phyloP scores from a whole-genome alignment of 306 rosid genomes.

The Glycyrrhiza uralensis region DNA sequence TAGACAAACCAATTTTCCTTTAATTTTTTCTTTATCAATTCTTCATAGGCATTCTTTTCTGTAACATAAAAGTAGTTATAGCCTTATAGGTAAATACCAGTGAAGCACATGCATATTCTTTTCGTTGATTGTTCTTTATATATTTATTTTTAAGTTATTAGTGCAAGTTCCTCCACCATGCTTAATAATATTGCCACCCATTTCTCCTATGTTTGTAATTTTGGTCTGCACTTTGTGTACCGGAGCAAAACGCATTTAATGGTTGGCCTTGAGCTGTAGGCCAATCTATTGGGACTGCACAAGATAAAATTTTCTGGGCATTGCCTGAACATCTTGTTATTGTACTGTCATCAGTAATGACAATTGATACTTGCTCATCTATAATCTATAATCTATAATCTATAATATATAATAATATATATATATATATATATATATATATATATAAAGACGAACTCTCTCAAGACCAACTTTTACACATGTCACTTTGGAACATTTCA shows the following conservation, averaged over 20 bases:
- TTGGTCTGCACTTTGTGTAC: conserved; percentile 7
- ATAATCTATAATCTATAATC: too few relatives aligned
- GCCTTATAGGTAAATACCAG: conserved; percentile 28
- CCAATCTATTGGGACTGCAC: conserved; percentile 1
- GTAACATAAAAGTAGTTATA: conserved; percentile 38
- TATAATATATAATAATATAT: too few relatives aligned
- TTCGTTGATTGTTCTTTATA: conserved; percentile 23
- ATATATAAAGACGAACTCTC: too few relatives aligned
- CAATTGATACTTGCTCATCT: too few relatives aligned
- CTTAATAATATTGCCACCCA: conserved; percentile 11
- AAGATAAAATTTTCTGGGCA: conserved; percentile 3
- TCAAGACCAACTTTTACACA: too few relatives aligned
- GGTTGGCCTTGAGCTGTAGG: neutral
- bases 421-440: too few relatives aligned
- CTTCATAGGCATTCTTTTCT: conserved; percentile 45
- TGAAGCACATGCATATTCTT: conserved; percentile 24
- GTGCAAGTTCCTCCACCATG: conserved; percentile 12
- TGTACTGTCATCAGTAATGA: conserved; percentile 2
- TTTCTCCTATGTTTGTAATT: conserved; percentile 10
- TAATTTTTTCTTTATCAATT: conserved; percentile 29
- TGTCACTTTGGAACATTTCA: too few relatives aligned
- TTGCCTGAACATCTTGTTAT: conserved; percentile 2
- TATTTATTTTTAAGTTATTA: neutral
- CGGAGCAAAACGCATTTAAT: conserved; percentile 7
- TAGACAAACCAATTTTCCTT: neutral